Percentiles rank a stretch among this genome's conserved stretches.
Evolutionary conservation across 129 eudicot genomes (phyloP).

Genomic region (Silybum marianum): DNA sequence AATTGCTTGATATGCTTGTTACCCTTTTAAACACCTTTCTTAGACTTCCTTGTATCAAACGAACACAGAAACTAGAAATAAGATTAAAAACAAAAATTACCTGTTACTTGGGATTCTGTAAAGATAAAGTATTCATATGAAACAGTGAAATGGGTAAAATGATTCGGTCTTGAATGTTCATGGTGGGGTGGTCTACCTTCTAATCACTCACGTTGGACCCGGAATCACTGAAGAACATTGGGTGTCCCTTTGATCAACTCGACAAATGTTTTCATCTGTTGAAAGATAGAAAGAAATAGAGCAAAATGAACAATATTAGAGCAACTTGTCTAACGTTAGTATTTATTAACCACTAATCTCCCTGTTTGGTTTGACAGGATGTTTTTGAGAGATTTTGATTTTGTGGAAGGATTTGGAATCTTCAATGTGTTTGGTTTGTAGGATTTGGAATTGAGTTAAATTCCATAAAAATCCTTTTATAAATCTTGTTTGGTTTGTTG

Average conservation of each 20-base stretch:
- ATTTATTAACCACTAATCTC: background rate
- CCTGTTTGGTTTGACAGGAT: background rate
- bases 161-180: background rate
- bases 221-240: no score
- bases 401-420: background rate
- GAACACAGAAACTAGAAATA: no score
- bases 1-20: background rate
- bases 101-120: no score
- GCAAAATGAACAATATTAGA: background rate
- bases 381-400: background rate
- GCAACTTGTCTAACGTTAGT: background rate
- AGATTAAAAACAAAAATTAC: no score
- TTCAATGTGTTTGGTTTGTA: no score
- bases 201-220: background rate
- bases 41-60: no score
- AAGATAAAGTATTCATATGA: background rate
- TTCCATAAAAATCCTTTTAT: no score
- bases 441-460: no score
- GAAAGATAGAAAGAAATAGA: background rate
- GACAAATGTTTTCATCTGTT: background rate
- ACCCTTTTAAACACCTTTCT: no score
- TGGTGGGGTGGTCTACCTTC: background rate
- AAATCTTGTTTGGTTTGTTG: no score
- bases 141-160: background rate
- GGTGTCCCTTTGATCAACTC: background rate